Conservation (phyloP, 192 early-diverging fungal genomes). For the Phlyctochytrium bullatum region DNA sequence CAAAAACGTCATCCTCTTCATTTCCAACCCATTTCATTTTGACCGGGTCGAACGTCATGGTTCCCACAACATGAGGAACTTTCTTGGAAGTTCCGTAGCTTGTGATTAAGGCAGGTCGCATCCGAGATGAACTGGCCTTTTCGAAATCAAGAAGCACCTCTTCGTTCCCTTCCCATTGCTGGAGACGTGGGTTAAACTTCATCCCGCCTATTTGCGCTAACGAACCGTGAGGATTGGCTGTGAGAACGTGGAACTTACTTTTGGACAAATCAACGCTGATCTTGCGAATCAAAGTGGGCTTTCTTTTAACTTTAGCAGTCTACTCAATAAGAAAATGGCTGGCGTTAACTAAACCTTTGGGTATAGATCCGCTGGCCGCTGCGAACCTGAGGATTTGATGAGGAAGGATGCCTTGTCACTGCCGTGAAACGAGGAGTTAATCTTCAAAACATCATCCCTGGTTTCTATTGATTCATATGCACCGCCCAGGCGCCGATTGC, state of each 20-base stretch:
- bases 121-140: slow-evolving; percentile 2
- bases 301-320: slow-evolving; percentile 27
- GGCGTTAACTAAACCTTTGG: too few relatives aligned
- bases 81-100: slow-evolving; percentile 20
- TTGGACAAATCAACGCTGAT: slow-evolving; percentile 35
- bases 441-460: too few relatives aligned
- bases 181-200: slow-evolving; percentile 45
- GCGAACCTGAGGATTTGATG: too few relatives aligned
- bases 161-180: slow-evolving; percentile 55
- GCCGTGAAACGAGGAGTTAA: too few relatives aligned
- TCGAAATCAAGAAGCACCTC: slow-evolving; percentile 44
- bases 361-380: too few relatives aligned
- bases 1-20: slow-evolving; percentile 52
- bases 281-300: slow-evolving; percentile 44
- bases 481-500: too few relatives aligned
- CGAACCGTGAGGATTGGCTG: neutral
- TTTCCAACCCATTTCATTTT: slow-evolving; percentile 52
- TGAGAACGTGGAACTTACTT: slow-evolving; percentile 19
- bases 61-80: slow-evolving; percentile 32
- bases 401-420: too few relatives aligned
- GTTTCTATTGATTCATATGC: too few relatives aligned
- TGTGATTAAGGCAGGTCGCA: slow-evolving; percentile 33
- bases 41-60: slow-evolving; percentile 51
- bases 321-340: too few relatives aligned
- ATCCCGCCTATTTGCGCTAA: slow-evolving; percentile 45